Base-by-base conservation (phyloP, 805 yeast genomes). In the Ogataea ganodermae region DNA sequence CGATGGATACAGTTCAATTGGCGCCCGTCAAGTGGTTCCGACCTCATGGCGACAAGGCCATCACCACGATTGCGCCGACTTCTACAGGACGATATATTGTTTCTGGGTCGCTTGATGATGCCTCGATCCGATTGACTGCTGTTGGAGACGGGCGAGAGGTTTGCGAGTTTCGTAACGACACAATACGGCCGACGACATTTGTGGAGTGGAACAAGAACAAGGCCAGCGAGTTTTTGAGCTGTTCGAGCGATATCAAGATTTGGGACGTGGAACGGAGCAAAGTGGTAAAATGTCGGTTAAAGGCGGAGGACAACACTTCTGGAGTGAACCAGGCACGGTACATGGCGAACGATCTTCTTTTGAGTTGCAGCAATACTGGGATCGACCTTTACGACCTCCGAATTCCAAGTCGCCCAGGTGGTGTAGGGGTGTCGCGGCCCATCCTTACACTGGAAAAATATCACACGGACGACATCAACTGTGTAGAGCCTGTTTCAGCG, bases 401-500 rank as follows among this genome's bases (percentile, higher is more conserved):
- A 13, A 45, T 30, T 18, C 31, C 21, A 6, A 39, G 46, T 7
- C 33, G 45, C 6, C n/a, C 18, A 22, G 28, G 14, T 5, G 36
- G 36, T 33, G 36, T 23, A 33, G 39, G 39, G 39, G 16, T 35
- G 39, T 35, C 16, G 17, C 45, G 35, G 8, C 47, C 49, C 6
- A 40, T 52, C 22, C 40, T 41, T 20, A 38, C 39, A n/a, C 33
- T 52, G 32, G 28, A 30, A 3, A 48, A 45, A 20, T 37, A 48
- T 36, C 57, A 55, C 44, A 51, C 24, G 13, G 57, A 53, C 44
- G 59, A 55, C 41, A 43, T 53, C 9, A 37, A 37, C 21, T 46
- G 57, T 28, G 14, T 51, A 12, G 44, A 26, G 22, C 31, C 47
- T 6, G n/a, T 28, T 13, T 23, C 36, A 1, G 45, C 38, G 30